A percentile compares a stretch with the other conserved stretches of the same genome.
Conservation (phyloP, 1,284 basidiomycete species). For the Blastosporella zonata region DNA sequence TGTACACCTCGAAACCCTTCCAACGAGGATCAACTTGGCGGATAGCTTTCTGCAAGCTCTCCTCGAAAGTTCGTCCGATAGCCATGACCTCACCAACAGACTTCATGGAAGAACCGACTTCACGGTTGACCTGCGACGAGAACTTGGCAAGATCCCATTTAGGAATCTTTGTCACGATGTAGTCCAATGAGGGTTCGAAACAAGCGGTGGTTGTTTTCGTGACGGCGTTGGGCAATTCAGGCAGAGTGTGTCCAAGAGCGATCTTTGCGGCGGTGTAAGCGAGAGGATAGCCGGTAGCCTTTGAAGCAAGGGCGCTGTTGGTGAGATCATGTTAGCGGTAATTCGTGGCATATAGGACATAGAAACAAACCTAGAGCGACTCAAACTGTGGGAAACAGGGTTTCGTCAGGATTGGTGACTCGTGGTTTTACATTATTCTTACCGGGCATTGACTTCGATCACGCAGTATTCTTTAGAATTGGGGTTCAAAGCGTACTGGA, state of each 20-base stretch:
- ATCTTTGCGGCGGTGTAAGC: slow-evolving; percentile 99
- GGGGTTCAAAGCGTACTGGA: slow-evolving; percentile 98
- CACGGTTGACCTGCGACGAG: slow-evolving; percentile 88
- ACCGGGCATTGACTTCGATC: slow-evolving; percentile 96
- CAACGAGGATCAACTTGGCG: slow-evolving; percentile 94
- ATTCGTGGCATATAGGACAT: neutral
- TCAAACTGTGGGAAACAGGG: slow-evolving; percentile 35
- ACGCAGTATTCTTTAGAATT: slow-evolving; percentile 93
- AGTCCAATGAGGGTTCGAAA: slow-evolving; percentile 99
- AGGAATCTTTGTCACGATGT: slow-evolving; percentile 99
- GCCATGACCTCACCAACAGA: slow-evolving; percentile 99
- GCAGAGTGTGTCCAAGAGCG: slow-evolving; percentile 96
- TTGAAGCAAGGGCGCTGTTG: slow-evolving; percentile 87
- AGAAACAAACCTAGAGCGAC: slow-evolving; percentile 51
- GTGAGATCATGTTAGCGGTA: slow-evolving; percentile 7
- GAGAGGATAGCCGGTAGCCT: slow-evolving; percentile 98
- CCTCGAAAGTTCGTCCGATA: slow-evolving; percentile 98
- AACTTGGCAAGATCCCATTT: slow-evolving; percentile 99
- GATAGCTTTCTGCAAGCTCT: slow-evolving; percentile 98
- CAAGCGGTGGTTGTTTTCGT: slow-evolving; percentile 99
- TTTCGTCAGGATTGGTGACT: slow-evolving; percentile 1
- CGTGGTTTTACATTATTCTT: slow-evolving; percentile 27
- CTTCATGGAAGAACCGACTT: slow-evolving; percentile 98
- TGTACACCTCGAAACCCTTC: slow-evolving; percentile 82
- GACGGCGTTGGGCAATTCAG: slow-evolving; percentile 97